Conservation (phyloP, 2,329 filamentous ascomycete genomes). For the Diaporthe vaccinii region DNA sequence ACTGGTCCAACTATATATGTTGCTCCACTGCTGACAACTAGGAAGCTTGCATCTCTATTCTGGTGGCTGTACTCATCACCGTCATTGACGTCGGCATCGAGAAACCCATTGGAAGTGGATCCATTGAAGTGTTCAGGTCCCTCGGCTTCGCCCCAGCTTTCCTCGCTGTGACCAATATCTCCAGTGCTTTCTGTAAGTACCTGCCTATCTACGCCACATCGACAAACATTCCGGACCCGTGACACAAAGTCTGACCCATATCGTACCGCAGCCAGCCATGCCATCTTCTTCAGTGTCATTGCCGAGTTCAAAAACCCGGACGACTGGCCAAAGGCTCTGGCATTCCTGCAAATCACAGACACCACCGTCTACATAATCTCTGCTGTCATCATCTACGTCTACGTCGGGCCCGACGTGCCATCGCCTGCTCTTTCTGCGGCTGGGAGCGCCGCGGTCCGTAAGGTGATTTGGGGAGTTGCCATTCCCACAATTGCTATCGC, state of each 20-base stretch:
- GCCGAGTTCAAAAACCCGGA: constrained; percentile 72
- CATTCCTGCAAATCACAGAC: constrained; percentile 69
- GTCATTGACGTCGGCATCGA: constrained; percentile 71
- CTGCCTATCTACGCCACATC: neutral
- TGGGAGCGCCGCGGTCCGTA: constrained; percentile 63
- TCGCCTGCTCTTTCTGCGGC: constrained; percentile 77
- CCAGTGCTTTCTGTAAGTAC: constrained; percentile 72
- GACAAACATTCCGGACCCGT: too few relatives aligned
- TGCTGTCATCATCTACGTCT: constrained; percentile 77
- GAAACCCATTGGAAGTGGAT: constrained; percentile 51
- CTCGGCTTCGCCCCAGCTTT: constrained; percentile 66
- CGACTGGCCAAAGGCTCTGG: constrained; percentile 52
- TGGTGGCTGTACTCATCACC: constrained; percentile 72
- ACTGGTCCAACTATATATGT: neutral
- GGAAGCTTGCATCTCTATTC: constrained; percentile 61
- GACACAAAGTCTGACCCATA: neutral
- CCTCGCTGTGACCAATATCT: constrained; percentile 72
- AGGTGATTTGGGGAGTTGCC: constrained; percentile 76
- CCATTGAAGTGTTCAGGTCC: constrained; percentile 51
- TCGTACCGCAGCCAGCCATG: constrained; percentile 54
- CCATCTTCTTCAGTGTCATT: constrained; percentile 77
- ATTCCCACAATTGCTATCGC: constrained; percentile 78
- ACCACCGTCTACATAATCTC: constrained; percentile 74
- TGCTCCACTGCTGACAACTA: neutral
- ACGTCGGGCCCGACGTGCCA: constrained; percentile 70